Evolutionary conservation across 176 grass and related monocot genomes (phyloP), one percentile per base, ranked within the genome.

Genomic region (Secale cereale): DNA sequence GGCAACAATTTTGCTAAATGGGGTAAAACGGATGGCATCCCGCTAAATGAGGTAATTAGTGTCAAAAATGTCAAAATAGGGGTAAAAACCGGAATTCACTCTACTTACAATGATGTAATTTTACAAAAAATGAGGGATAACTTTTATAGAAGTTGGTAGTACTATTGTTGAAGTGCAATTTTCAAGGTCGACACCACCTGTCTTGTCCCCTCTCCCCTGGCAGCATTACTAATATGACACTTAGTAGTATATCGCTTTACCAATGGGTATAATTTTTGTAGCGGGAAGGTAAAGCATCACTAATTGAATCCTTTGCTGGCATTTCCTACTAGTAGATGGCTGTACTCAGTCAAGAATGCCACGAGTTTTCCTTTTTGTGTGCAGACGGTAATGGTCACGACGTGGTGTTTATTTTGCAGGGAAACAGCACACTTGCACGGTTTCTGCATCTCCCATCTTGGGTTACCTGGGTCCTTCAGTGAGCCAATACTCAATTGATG

Each of bases 391-490:
- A 20, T 45, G 50, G 59, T 87, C 30, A 79, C 22, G 15, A 41
- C 30, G 36, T 26, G 17, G 2, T 19, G 31, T 68, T 40, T 83
- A 8, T 80, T 75, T 83, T 65, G 70, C 85, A 98, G 95, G 78
- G 92, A 94, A 82, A 89, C 92, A 73, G 92, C 87, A 73, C 69
- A 82, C 95, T 36, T 98, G 90, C 71, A 93, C 92, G 65, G 95
- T 98, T 28, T 79, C 92, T 12, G 92, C 92, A 85, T 93, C 95
- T 61, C 95, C 92, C 37, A 77, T 28, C 79, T 98, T 98, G 20
- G 95, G 95, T 63, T 92, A 93, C 82, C 78, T 95, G 36, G 89
- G 92, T 19, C 85, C 87, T 73, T 88, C 87, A 31, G 84, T 76
- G 17, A 92, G 92, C 83, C 74, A 79, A 88, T 85, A 77, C 78